Evolutionary conservation across 345 rosid genomes (phyloP).

Genomic region (Hibiscus syriacus): DNA sequence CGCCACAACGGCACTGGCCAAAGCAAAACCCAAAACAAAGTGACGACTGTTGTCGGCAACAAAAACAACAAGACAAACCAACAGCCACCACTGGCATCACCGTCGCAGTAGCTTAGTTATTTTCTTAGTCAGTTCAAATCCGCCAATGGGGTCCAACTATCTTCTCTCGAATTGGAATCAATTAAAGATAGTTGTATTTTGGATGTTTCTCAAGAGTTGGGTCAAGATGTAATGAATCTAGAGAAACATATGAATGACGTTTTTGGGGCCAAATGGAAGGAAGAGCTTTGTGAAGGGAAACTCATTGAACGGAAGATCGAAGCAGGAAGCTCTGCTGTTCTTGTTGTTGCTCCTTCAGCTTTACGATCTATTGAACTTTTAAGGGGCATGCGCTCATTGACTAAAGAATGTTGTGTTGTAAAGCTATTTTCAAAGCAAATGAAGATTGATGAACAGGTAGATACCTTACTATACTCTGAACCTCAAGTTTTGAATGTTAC

Average conservation of each 20-base stretch:
- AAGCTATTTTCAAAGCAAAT: slow-evolving; percentile 86
- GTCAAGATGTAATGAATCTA: slow-evolving; percentile 38
- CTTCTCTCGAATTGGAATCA: slow-evolving; percentile 66
- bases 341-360: slow-evolving; percentile 61
- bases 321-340: slow-evolving; percentile 67
- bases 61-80: neutral
- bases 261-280: slow-evolving; percentile 59
- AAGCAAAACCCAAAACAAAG: no score
- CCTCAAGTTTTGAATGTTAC: neutral
- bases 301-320: slow-evolving; percentile 49
- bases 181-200: slow-evolving; percentile 51
- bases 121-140: slow-evolving; percentile 49
- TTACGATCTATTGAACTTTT: slow-evolving; percentile 62
- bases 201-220: slow-evolving; percentile 36
- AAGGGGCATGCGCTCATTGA: slow-evolving; percentile 62
- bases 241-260: slow-evolving; percentile 47
- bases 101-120: slow-evolving; percentile 44
- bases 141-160: slow-evolving; percentile 48
- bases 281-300: slow-evolving; percentile 45
- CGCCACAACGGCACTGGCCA: neutral
- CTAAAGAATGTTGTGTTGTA: slow-evolving; percentile 60
- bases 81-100: slow-evolving; percentile 14
- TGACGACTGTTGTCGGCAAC: neutral
- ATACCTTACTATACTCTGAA: slow-evolving; percentile 18
- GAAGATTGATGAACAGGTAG: slow-evolving; percentile 93